These are phyloP conservation scores for Tieghemostelium lacteum DNA, from an alignment of 78 protist genomes.

Conservation along the genomic window DNA sequence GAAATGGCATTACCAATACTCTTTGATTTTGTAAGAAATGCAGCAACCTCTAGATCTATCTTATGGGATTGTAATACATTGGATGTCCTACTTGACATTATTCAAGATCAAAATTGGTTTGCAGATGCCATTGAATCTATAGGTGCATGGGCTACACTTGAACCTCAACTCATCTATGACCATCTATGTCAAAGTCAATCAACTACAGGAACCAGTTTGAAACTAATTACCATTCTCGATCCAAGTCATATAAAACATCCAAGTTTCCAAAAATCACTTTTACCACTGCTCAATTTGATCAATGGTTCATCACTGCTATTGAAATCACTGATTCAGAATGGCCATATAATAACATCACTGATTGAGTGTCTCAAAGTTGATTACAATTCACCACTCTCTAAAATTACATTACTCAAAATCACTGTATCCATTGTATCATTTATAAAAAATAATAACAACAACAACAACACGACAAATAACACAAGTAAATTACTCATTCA, in stretches of 20 bases:
- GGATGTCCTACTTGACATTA: conserved; percentile 13
- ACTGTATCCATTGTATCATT: conserved; percentile 14
- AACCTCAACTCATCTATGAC: conserved; percentile 22
- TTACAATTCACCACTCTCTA: conserved; percentile 54
- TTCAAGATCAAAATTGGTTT: conserved; percentile 61
- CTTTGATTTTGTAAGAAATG: conserved; percentile 58
- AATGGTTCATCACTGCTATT: conserved; percentile 16
- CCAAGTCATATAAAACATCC: conserved; percentile 62
- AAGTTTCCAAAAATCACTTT: conserved; percentile 62
- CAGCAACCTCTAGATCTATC: conserved; percentile 2
- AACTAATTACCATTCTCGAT: conserved; percentile 9
- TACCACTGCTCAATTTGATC: conserved; percentile 36
- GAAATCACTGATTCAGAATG: conserved; percentile 38
- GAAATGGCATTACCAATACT: conserved; percentile 73
- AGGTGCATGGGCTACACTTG: conserved; percentile 63
- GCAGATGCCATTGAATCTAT: conserved; percentile 76
- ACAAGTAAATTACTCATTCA: background rate
- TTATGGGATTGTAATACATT: conserved; percentile 61
- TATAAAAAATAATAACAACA: background rate
- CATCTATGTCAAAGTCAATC: background rate
- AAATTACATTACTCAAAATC: conserved; percentile 55
- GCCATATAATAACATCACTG: conserved; percentile 9
- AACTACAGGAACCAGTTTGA: background rate
- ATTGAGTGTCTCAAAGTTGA: conserved; percentile 34
- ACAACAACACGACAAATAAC: background rate